Percentiles rank a stretch among this genome's conserved stretches.
Evolutionary conservation across 169 alveolate genomes (phyloP).

Genomic region (Hepatocystis sp.): DNA sequence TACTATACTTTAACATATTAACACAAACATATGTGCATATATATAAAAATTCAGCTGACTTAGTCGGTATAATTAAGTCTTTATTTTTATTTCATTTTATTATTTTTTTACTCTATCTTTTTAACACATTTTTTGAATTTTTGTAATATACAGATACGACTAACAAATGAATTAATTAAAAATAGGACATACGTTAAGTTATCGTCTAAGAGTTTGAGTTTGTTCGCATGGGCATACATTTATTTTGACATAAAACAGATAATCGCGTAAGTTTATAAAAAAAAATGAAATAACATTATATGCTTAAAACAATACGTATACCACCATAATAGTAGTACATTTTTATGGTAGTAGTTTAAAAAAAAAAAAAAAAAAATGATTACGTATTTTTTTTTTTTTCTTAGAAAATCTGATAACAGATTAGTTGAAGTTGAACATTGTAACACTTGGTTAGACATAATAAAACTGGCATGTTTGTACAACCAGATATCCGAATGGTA

Average conservation of each 20-base stretch:
- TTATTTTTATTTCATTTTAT: not conserved
- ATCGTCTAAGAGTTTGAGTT: constrained; percentile 70
- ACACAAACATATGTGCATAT: no score
- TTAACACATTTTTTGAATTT: not conserved
- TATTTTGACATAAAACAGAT: constrained; percentile 61
- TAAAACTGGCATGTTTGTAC: constrained; percentile 60
- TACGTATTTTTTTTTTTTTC: not conserved
- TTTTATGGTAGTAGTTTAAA: no score
- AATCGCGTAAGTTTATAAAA: constrained; percentile 24
- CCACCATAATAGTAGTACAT: no score
- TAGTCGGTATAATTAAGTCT: not conserved
- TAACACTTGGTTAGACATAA: constrained; percentile 55
- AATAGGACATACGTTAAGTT: constrained; percentile 40
- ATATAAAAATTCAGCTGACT: no score
- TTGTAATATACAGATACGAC: constrained; percentile 28
- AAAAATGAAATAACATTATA: constrained; percentile 1
- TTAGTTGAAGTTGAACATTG: constrained; percentile 57
- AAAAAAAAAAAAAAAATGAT: not conserved
- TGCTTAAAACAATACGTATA: no score
- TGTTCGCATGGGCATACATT: constrained; percentile 68
- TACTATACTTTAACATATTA: no score
- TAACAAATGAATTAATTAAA: constrained; percentile 73
- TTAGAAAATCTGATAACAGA: constrained; percentile 55
- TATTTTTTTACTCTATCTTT: not conserved
- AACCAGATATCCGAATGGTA: constrained; percentile 74